A percentile compares a stretch with the other conserved stretches of the same genome.
phyloP scores from a whole-genome alignment of 2,329 filamentous ascomycete species.

The Sporothrix protearum region DNA sequence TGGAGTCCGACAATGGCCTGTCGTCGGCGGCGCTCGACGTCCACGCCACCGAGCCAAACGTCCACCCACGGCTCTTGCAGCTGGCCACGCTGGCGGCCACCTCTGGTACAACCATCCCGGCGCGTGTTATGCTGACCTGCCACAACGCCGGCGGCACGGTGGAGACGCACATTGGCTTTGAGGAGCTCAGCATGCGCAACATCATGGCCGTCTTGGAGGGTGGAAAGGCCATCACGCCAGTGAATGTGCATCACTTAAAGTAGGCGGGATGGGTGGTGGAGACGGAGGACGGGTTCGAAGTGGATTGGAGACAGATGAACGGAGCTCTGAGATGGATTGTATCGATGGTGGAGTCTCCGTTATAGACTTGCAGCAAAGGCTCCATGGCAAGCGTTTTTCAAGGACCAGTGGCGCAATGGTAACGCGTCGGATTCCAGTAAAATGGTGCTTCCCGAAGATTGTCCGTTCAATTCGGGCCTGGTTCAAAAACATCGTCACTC shows the following conservation, averaged over 20 bases:
- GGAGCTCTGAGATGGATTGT: too few relatives aligned
- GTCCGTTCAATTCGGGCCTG: conserved; percentile 27
- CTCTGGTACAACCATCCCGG: background rate
- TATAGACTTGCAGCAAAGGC: background rate
- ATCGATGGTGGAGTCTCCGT: too few relatives aligned
- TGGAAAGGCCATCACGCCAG: conserved; percentile 54
- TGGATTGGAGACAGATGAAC: too few relatives aligned
- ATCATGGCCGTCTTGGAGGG: conserved; percentile 57
- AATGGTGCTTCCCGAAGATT: conserved; percentile 25
- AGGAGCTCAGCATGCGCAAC: conserved; percentile 64
- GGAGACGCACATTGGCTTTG: conserved; percentile 63
- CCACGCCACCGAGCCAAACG: conserved; percentile 56
- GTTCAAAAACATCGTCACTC: conserved; percentile 2
- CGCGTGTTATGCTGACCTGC: conserved; percentile 55
- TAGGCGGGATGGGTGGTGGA: background rate
- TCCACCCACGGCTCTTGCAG: conserved; percentile 46
- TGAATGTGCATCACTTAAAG: conserved; percentile 56
- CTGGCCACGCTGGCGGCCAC: conserved; percentile 34
- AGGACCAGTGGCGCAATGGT: conserved; percentile 26
- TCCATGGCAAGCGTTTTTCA: background rate
- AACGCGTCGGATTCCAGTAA: conserved; percentile 26
- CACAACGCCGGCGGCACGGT: conserved; percentile 66
- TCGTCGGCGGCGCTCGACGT: conserved; percentile 60
- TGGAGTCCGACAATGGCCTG: conserved; percentile 45
- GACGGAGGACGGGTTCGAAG: background rate